Base-by-base conservation (phyloP, 345 rosid genomes). In the Eucalyptus cloeziana region DNA sequence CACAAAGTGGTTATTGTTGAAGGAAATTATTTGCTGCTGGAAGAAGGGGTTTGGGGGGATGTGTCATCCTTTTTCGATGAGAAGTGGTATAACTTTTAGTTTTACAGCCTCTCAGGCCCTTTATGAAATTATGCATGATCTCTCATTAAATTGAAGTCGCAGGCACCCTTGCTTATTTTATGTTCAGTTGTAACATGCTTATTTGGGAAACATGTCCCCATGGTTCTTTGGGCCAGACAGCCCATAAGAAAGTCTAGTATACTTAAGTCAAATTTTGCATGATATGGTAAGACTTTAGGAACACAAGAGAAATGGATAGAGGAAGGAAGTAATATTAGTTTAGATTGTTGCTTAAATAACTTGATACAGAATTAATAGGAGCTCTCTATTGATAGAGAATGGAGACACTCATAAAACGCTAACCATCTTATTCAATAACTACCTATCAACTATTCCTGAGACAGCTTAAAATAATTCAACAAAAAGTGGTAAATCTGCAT, bases 1-100 rank as follows among this genome's bases (percentile, higher is more conserved):
- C 99, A 97, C 92, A 96, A 95, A 91, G 96, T 98, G 90, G 94
- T 95, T 87, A 92, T 97, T 60, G 97, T 96, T 83, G 99, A 98
- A 93, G 99, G 99, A 86, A 96, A 98, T 92, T 97, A 97, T 89
- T 88, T 98, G 16, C 79, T 97, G 51, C 88, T 96, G 88, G 96
- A 95, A 71, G 96, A 91, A 25, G 99, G 95, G 88, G 86, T 86
- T 90, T 97, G 99, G 99, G 94, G 93, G 93, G 98, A 97, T 87
- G 71, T 96, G n/a, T 94, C 95, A 1, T 91, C 93, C 43, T 89
- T 96, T 89, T 96, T 97, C 69, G 96, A 98, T 89, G 99, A 97
- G 93, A 98, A 96, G 89, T 98, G 99, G 99, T 97, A 93, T 92
- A 87, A 87, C 54, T 76, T 76, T 76, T 24, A 27, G 30, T 76